These are phyloP conservation scores for Saussurea involucrata DNA, from an alignment of 129 eudicot species.

Conservation along the genomic window DNA sequence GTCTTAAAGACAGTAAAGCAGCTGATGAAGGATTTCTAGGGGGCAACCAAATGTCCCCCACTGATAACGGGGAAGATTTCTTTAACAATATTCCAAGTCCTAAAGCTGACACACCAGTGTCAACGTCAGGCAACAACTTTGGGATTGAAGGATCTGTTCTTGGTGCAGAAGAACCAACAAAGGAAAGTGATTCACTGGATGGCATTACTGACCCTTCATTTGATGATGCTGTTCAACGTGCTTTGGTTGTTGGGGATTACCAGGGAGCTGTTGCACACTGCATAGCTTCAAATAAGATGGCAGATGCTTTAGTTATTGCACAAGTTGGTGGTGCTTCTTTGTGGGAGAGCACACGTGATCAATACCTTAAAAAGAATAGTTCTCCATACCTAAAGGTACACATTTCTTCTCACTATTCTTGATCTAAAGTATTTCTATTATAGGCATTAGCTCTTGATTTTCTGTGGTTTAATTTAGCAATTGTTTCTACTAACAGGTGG, in stretches of 20 bases:
- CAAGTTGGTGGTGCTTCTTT: conserved; percentile 78
- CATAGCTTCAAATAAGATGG: conserved; percentile 75
- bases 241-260: conserved; percentile 95
- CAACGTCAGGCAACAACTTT: conserved; percentile 53
- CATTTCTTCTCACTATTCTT: neutral
- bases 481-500: conserved; percentile 49
- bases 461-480: neutral
- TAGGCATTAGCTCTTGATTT: neutral
- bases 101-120: conserved; percentile 71
- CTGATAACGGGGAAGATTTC: conserved; percentile 85
- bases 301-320: conserved; percentile 97
- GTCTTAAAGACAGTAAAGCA: conserved; percentile 41
- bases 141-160: conserved; percentile 34
- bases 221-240: conserved; percentile 90
- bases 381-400: conserved; percentile 83
- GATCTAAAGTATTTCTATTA: neutral
- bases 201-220: conserved; percentile 59
- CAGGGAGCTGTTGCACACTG: conserved; percentile 88
- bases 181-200: conserved; percentile 49
- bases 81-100: conserved; percentile 97
- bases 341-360: conserved; percentile 94
- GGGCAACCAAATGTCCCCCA: conserved; percentile 35
- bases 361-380: conserved; percentile 56
- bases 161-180: conserved; percentile 35
- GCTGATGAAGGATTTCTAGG: conserved; percentile 34